Evolutionary conservation across 179 eudicot species (phyloP), one percentile per base, ranked within the genome.

Genomic region (Silene vulgaris): DNA sequence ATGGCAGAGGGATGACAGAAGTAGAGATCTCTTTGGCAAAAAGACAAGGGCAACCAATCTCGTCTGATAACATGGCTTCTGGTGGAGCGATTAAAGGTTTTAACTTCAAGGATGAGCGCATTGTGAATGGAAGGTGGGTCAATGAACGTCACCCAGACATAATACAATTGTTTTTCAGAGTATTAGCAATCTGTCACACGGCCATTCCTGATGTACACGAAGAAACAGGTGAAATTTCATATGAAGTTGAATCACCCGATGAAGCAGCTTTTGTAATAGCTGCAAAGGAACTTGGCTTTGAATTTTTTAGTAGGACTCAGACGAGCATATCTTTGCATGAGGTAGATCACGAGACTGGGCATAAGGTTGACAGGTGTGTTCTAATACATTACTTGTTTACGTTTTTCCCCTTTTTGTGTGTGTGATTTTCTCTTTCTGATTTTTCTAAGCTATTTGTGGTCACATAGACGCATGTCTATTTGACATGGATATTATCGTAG

Each of bases 191-290:
- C 35, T 85, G 88, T 70, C 86, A 85, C 69, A 85, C 86, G 7
- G 84, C 76, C 37, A 79, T 83, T 72, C 86, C 88, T 75, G 84
- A 81, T 52, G 76, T 79, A 37, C 76, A 83, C 65, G 76, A 79
- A 68, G 83, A 83, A 75, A 81, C 85, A 43, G 77, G 78, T 56
- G 75, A 78, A 68, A 68, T 83, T 17, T 61, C 78, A 9, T 83
- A 83, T 77, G 88, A 85, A 71, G 88, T 73, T 59, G 88, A 85
- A 65, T 85, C 88, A 37, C 88, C 88, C 12, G 88, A 83, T 77
- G 88, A 83, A 75, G 86, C 86, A 43, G 88, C 88, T 28, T 81
- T 83, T 72, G 84, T 83, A 69, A 82, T 79, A 28, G 86, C 88
- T 19, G 84, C 86, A 19, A 81, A 74, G 78, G 86, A 83, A 76